Evolutionary conservation across 208 protist genomes (phyloP), one percentile per base, ranked within the genome.

Genomic region (Leishmania gerbilli): DNA sequence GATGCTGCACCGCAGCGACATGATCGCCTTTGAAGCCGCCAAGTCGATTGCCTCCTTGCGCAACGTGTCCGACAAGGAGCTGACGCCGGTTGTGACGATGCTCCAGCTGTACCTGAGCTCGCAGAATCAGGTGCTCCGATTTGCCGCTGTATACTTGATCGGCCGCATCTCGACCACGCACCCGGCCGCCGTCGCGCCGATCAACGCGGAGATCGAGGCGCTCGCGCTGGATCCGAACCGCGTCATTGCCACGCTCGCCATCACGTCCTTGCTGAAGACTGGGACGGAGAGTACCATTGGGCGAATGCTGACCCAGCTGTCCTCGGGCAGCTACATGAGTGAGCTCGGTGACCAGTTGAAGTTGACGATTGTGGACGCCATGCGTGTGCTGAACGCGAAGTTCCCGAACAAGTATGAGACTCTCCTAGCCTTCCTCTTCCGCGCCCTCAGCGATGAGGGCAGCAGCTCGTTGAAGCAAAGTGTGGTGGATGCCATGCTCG

Each of bases 271-370:
- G 34, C 91, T 99, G 74, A 99, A 99, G 89, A 99, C 97, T 0
- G 99, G 99, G 42, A 95, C 93, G 40, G 99, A 99, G 89, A 78
- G 81, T 34, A 97, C 88, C 40, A 97, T 99, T 79, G 99, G 99
- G 71, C 94, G 98, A 13, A 93, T 99, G 47, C 98, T 99, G 84
- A 98, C 97, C 72, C 97, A 99, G 87, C 99, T 99, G 68, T 90
- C 95, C 19, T 83, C 88, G 2, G 86, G 86, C 27, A 98, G 95
- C 83, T 90, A 90, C 79, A 95, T 99, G 87, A 85, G 82, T 71
- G 99, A 99, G 65, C 98, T 99, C 64, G 90, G 94, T 19, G 99
- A 99, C 87, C 99, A 99, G 84, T 99, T 99, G 82, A 98, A 98
- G 84, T 86, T 99, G 77, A 97, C 99, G 24, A 98, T 99, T 40